Evolutionary conservation across 495 filamentous ascomycete species (phyloP).

Genomic region (Neurospora sp.): DNA sequence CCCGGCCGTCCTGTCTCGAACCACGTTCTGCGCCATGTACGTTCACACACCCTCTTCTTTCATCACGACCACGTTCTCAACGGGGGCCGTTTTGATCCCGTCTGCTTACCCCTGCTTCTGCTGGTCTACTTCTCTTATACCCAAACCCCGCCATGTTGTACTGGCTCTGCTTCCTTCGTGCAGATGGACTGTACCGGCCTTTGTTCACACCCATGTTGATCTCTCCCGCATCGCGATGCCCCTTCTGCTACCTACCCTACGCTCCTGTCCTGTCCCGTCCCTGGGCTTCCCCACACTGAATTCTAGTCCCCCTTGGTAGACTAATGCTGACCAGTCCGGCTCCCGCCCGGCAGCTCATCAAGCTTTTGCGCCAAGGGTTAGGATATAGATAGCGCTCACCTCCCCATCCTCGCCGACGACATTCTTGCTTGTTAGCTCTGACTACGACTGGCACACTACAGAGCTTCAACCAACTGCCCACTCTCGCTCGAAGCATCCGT

Average conservation of each 20-base stretch:
- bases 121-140: slow-evolving; percentile 16
- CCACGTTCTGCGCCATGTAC: slow-evolving; percentile 15
- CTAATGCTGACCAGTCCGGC: slow-evolving; percentile 28
- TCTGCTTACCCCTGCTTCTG: slow-evolving; percentile 14
- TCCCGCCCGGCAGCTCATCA: slow-evolving; percentile 22
- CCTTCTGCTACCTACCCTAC: slow-evolving; percentile 32
- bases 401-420: slow-evolving; percentile 25
- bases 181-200: slow-evolving; percentile 26
- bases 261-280: slow-evolving; percentile 34
- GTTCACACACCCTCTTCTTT: slow-evolving; percentile 21
- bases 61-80: slow-evolving; percentile 19
- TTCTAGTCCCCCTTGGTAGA: slow-evolving; percentile 35
- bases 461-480: slow-evolving; percentile 40
- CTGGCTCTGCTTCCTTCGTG: slow-evolving; percentile 25
- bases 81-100: slow-evolving; percentile 20
- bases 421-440: slow-evolving; percentile 28
- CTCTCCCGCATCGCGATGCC: slow-evolving; percentile 29
- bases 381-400: slow-evolving; percentile 31
- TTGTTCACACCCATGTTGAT: slow-evolving; percentile 32
- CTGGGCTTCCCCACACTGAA: slow-evolving; percentile 31
- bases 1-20: slow-evolving; percentile 1
- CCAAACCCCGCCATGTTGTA: slow-evolving; percentile 32
- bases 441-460: slow-evolving; percentile 26
- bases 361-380: slow-evolving; percentile 25
- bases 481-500: slow-evolving; percentile 38